phyloP scores from a whole-genome alignment of 129 eudicot genomes.

The Escallonia herrerae region DNA sequence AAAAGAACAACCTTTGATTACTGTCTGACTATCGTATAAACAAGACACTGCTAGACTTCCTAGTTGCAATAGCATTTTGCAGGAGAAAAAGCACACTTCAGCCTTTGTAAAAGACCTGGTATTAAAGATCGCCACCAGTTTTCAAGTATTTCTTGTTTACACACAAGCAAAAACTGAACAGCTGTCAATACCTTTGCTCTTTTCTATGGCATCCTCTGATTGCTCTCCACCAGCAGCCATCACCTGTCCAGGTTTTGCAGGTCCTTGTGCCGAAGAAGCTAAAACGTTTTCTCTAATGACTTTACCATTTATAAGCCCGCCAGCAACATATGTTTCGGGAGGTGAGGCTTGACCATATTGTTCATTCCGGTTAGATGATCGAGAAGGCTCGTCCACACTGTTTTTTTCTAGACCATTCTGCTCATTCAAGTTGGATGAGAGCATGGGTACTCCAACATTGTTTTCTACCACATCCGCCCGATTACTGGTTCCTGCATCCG shows the following conservation, averaged over 20 bases:
- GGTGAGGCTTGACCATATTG: constrained; percentile 5
- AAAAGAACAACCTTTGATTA: no score
- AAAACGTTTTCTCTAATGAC: constrained; percentile 1
- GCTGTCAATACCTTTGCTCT: constrained; percentile 8
- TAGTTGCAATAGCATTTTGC: no score
- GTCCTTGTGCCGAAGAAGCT: constrained; percentile 17
- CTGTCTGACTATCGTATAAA: no score
- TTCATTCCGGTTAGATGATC: constrained; percentile 7
- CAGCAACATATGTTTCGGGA: constrained; percentile 4
- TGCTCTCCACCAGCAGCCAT: constrained; percentile 5
- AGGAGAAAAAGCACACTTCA: no score
- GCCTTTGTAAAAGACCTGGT: no score
- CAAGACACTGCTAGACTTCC: no score
- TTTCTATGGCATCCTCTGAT: constrained; percentile 8
- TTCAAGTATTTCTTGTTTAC: no score
- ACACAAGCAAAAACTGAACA: neutral
- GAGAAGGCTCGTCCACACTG: neutral
- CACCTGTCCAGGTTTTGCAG: constrained; percentile 7
- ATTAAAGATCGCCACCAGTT: no score
- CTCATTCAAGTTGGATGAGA: neutral
- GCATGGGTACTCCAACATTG: constrained; percentile 8
- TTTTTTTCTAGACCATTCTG: neutral
- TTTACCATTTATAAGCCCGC: neutral
- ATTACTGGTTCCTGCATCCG: constrained; percentile 21
- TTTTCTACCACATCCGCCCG: constrained; percentile 10